A percentile compares a stretch with the other conserved stretches of the same genome.
Conservation (phyloP, 768 basidiomycete genomes). For the Sutorius australiensis region DNA sequence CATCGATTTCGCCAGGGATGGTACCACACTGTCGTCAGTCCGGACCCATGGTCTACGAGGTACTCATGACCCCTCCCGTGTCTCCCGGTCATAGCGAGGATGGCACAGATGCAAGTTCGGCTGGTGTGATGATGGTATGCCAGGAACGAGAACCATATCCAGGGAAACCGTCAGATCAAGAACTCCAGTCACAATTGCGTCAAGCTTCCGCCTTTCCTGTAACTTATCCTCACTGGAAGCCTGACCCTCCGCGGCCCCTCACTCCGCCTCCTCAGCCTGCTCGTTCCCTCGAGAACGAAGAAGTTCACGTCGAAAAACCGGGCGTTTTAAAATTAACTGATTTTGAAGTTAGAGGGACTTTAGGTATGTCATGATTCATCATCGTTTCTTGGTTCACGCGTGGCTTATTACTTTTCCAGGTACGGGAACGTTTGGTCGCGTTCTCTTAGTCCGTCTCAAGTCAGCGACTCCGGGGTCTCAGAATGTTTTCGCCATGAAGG, state of each 20-base stretch:
- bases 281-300: conserved; percentile 66
- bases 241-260: conserved; percentile 3
- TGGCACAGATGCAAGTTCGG: conserved; percentile 19
- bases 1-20: conserved; percentile 12
- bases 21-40: conserved; percentile 35
- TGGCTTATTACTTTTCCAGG: conserved; percentile 44
- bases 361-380: conserved; percentile 46
- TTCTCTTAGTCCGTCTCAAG: conserved; percentile 80
- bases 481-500: conserved; percentile 81
- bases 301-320: conserved; percentile 54
- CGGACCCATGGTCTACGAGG: conserved; percentile 44
- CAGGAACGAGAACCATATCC: conserved; percentile 13
- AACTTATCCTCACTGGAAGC: conserved; percentile 12
- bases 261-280: conserved; percentile 40
- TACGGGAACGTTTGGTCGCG: conserved; percentile 94
- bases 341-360: conserved; percentile 76
- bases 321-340: conserved; percentile 65
- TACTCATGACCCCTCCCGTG: conserved; percentile 69
- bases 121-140: conserved; percentile 1
- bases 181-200: conserved; percentile 4
- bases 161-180: conserved; percentile 10
- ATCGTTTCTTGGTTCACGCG: not conserved
- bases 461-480: conserved; percentile 41
- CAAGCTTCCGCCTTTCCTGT: conserved; percentile 3
- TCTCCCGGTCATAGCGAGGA: conserved; percentile 55